A percentile compares a stretch with the other conserved stretches of the same genome.
These are phyloP conservation scores for Elaeagnus macrophylla DNA, from an alignment of 306 rosid genomes.

Conservation along the genomic window DNA sequence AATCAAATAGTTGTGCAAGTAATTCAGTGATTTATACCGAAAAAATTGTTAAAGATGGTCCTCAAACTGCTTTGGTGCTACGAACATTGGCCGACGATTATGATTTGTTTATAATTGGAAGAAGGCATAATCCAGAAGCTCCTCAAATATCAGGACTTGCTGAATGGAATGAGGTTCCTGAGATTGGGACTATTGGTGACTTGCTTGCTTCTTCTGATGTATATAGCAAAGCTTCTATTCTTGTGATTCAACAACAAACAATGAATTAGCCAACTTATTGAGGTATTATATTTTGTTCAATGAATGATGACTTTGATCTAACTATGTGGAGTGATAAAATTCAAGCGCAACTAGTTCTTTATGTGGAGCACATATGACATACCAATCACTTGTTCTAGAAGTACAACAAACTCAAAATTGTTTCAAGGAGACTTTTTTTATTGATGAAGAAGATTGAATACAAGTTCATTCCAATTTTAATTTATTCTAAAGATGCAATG, in stretches of 20 bases:
- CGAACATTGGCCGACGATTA: conserved; percentile 21
- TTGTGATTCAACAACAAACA: conserved; percentile 55
- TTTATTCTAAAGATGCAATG: too few species aligned
- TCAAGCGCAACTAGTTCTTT: too few species aligned
- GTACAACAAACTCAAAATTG: too few species aligned
- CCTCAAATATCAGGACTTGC: conserved; percentile 41
- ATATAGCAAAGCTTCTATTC: conserved; percentile 30
- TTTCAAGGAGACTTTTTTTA: too few species aligned
- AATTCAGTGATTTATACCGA: conserved; percentile 2
- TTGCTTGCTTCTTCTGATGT: conserved; percentile 53
- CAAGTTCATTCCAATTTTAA: too few species aligned
- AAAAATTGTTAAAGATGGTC: conserved; percentile 14
- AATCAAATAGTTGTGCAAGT: not conserved
- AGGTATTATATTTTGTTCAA: too few species aligned
- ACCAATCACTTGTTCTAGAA: too few species aligned
- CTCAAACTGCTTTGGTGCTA: conserved; percentile 8
- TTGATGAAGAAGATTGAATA: too few species aligned
- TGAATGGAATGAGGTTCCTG: conserved; percentile 59
- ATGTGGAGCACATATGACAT: too few species aligned
- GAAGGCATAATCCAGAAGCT: conserved; percentile 17
- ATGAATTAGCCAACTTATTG: not conserved
- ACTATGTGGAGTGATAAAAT: too few species aligned
- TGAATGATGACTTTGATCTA: too few species aligned
- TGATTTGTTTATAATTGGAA: conserved; percentile 55
- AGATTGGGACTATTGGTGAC: conserved; percentile 55